Percentiles rank a stretch among this genome's conserved stretches.
Evolutionary conservation across 495 filamentous ascomycete genomes (phyloP).

Genomic region (Melanomma pulvis-pyrius): DNA sequence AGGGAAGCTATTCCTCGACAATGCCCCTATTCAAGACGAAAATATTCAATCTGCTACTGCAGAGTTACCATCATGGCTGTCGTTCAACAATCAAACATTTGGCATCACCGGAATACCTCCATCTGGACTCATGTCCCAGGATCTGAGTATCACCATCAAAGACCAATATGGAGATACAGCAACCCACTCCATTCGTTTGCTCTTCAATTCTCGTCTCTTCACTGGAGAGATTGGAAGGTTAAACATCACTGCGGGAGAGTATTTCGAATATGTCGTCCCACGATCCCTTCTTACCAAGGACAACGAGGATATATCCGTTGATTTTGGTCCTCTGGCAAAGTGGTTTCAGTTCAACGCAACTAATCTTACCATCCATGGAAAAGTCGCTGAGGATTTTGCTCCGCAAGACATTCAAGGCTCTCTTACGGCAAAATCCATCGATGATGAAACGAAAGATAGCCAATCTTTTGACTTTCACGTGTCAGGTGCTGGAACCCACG

Average conservation of each 20-base stretch:
- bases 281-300: constrained; percentile 55
- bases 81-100: constrained; percentile 65
- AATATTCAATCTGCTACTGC: constrained; percentile 56
- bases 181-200: constrained; percentile 63
- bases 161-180: constrained; percentile 68
- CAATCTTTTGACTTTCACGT: constrained; percentile 38
- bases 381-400: constrained; percentile 57
- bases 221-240: constrained; percentile 48
- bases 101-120: constrained; percentile 67
- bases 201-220: constrained; percentile 54
- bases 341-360: constrained; percentile 71
- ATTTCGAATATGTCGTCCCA: constrained; percentile 67
- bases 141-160: constrained; percentile 65
- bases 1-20: constrained; percentile 64
- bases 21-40: constrained; percentile 49
- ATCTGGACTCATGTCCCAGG: constrained; percentile 55
- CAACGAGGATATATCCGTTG: constrained; percentile 58
- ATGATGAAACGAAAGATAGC: constrained; percentile 21
- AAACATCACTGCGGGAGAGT: constrained; percentile 63
- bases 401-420: constrained; percentile 36
- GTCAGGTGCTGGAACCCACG: not conserved
- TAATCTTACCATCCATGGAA: constrained; percentile 62
- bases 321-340: constrained; percentile 53
- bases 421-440: constrained; percentile 28
- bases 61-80: constrained; percentile 68